Percentiles rank a stretch among this genome's conserved stretches.
Conservation (phyloP, 176 grass and related monocot genomes). For the Paspalum notatum region DNA sequence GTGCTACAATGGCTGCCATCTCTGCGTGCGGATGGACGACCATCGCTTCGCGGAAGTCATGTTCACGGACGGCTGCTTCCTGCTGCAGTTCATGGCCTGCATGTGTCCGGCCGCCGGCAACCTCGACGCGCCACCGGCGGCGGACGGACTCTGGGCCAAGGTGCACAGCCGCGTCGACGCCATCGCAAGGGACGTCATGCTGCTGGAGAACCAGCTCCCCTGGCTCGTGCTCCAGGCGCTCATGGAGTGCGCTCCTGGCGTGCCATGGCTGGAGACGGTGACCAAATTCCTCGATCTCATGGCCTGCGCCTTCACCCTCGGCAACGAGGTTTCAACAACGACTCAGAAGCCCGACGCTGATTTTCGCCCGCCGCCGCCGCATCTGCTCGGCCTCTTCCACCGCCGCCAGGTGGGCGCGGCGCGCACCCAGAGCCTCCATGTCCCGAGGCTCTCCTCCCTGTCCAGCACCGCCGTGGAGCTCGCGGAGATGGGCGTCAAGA, state of each 20-base stretch:
- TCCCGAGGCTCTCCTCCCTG: not conserved
- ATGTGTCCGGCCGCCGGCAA: too few species aligned
- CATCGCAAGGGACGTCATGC: not conserved
- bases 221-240: conserved; percentile 12
- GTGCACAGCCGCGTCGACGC: not conserved
- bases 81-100: conserved; percentile 32
- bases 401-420: not conserved
- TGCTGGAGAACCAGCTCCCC: conserved; percentile 32
- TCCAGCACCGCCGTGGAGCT: not conserved
- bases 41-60: not conserved
- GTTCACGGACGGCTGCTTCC: conserved; percentile 20
- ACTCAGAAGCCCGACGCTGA: too few species aligned
- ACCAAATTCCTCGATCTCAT: not conserved
- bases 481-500: not conserved
- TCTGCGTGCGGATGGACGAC: too few species aligned
- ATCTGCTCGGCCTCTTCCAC: conserved; percentile 15
- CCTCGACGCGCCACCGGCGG: not conserved
- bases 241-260: not conserved
- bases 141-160: not conserved
- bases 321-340: too few species aligned
- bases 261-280: too few species aligned
- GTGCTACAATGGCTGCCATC: not conserved
- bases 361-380: too few species aligned
- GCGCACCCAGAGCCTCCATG: not conserved
- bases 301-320: not conserved